phyloP scores from a whole-genome alignment of 345 rosid species.

The Sisymbrium altissimum region DNA sequence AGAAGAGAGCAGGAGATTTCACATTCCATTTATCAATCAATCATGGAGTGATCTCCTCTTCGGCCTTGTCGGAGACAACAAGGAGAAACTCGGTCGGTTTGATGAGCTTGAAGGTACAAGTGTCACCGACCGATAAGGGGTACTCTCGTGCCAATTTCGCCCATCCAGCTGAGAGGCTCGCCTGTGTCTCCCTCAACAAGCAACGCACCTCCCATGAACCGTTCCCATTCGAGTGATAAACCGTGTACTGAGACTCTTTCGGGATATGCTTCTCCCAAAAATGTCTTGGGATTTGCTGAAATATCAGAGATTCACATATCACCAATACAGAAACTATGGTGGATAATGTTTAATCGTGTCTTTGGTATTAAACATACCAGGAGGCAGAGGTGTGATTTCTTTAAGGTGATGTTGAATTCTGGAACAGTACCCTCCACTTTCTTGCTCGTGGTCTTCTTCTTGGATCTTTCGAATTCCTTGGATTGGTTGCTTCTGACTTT shows the following conservation, averaged over 20 bases:
- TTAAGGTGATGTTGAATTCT: constrained; percentile 13
- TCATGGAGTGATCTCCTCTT: not conserved
- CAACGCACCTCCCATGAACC: constrained; percentile 16
- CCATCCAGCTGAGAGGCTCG: not conserved
- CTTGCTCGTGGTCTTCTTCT: not conserved
- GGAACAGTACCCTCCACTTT: not conserved
- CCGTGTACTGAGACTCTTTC: not conserved
- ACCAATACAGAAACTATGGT: not conserved
- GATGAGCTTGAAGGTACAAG: not conserved
- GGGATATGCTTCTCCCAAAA: constrained; percentile 3
- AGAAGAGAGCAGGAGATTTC: not conserved
- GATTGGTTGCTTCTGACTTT: not conserved
- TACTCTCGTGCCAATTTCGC: not conserved
- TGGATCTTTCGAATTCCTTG: not conserved
- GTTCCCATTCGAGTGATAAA: constrained; percentile 2
- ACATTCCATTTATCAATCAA: not conserved
- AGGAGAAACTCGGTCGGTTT: not conserved
- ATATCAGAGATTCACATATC: not conserved
- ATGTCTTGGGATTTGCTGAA: constrained; percentile 18
- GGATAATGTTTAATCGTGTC: not conserved
- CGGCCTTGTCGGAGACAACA: not conserved
- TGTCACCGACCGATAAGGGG: not conserved
- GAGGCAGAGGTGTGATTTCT: constrained; percentile 2
- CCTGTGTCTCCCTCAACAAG: not conserved
- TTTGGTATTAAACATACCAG: constrained; percentile 8